Evolutionary conservation across 192 early-diverging fungal genomes (phyloP), one percentile per base, ranked within the genome.

Genomic region (Coemansia sp.): DNA sequence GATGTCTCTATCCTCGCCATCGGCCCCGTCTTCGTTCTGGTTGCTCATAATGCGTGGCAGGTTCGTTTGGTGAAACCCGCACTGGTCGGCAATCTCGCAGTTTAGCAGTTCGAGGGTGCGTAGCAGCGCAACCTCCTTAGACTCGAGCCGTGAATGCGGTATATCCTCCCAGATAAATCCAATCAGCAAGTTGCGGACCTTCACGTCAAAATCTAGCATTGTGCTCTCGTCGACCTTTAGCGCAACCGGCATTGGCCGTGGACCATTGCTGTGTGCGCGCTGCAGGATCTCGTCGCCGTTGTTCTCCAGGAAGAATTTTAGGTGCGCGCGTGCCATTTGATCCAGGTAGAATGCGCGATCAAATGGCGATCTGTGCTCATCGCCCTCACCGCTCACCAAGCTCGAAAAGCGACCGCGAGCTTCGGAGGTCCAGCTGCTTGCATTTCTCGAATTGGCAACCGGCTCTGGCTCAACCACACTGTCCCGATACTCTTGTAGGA

Each of bases 101-200:
- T 75, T 75, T 29, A 68, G 38, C 39, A 64, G 27, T 60, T 75
- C 71, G 11, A 75, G 53, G 25, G 64, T 42, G 5, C 71, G 71
- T 61, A 75, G 22, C 12, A 75, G 57, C 20, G 58, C 43, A n/a
- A 64, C 42, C 25, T 75, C 71, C 27, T 64, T 67, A 11, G 64
- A 64, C 38, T 43, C 49, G 14, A 52, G 49, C 9, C 48, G 52
- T 6, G 64, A 54, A 14, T 36, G 26, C 32, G 64, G 60, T 11
- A 75, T 63, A 25, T 75, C 71, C 36, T 60, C 57, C 71, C 64
- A 67, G 36, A 75, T 64, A 48, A 60, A 67, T 10, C 20, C 25
- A 20, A 67, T 36, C 5, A 75, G 29, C 50, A 53, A 17, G 15
- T 53, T 47, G 30, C 65, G 60, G 15, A 67, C 40, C 19, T 67